Evolutionary conservation across 2,329 filamentous ascomycete genomes (phyloP), one percentile per base, ranked within the genome.

Genomic region (Zalaria sp.): DNA sequence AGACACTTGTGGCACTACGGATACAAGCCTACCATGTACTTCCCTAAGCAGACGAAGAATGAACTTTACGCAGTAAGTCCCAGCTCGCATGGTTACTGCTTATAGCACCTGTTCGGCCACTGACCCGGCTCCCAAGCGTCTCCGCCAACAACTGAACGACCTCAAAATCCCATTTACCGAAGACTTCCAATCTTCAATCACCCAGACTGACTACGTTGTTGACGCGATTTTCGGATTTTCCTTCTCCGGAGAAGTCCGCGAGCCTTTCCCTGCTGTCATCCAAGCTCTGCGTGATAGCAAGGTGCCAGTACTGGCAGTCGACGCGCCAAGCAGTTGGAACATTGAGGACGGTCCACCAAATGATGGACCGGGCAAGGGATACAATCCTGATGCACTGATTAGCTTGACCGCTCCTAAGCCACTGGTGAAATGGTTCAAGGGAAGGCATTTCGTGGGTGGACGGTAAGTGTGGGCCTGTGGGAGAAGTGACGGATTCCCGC

Each of bases 201-300:
- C 68, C 37, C 69, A 76, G 41, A 73, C 82, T 2, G 82, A 95
- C 57, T 83, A 93, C 50, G 65, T 98, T 41, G 69, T 98, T 44
- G 91, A 98, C 61, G 86, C 91, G 6, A 85, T 98, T 47, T 98
- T 98, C 57, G 81, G 85, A 5, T 98, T 98, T 66, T 91, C 83
- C 46, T 98, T 98, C 65, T 81, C 79, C 2, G 89, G 88, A 5
- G 81, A 91, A 49, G 81, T 98, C 41, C 79, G 91, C n/a, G 85
- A 93, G 49, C 91, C 91, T 1, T 98, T 96, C 56, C 79, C 81
- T 1, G 71, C 71, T 0, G 82, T 95, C 9, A 93, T 98, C 51
- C 67, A 73, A 46, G 78, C 82, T 5, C 69, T 98, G 32, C 76
- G 86, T 51, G 71, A 79, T 35, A 81, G 83, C 4, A 72, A 72